Conservation (phyloP, 345 rosid genomes). For the Melaleuca alternifolia region DNA sequence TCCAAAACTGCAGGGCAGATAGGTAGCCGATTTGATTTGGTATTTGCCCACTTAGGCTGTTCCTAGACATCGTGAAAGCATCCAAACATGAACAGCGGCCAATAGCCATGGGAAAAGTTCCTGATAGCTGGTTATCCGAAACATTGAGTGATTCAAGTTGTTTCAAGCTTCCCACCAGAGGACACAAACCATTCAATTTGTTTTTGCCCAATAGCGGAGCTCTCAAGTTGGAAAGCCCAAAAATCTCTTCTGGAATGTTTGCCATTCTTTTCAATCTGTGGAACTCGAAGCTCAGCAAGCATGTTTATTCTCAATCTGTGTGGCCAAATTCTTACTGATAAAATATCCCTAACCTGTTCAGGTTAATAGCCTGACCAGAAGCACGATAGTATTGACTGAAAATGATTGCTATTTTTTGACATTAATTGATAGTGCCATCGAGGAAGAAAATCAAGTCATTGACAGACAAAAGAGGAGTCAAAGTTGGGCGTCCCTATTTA, state of each 20-base stretch:
- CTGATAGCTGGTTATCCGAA: not conserved
- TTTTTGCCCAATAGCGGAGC: not conserved
- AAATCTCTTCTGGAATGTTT: slow-evolving; percentile 3
- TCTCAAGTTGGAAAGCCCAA: not conserved
- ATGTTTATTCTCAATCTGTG: no score
- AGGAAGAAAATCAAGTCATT: no score
- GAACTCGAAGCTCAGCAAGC: no score
- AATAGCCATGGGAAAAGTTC: not conserved
- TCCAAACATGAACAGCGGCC: not conserved
- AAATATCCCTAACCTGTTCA: no score
- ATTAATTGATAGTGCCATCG: no score
- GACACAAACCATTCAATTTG: slow-evolving; percentile 4
- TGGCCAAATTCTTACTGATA: no score
- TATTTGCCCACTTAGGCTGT: slow-evolving; percentile 1
- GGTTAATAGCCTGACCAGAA: no score
- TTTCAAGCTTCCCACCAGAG: slow-evolving; percentile 1
- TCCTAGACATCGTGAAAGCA: not conserved
- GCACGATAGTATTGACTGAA: no score
- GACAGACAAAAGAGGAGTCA: no score
- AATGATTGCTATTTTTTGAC: no score
- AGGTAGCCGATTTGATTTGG: not conserved
- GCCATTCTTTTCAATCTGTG: no score
- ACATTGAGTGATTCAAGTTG: not conserved
- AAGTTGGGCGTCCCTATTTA: no score
- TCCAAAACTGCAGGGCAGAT: not conserved